phyloP scores from a whole-genome alignment of 2,329 filamentous ascomycete genomes.

The Calonectria multiphialidica region DNA sequence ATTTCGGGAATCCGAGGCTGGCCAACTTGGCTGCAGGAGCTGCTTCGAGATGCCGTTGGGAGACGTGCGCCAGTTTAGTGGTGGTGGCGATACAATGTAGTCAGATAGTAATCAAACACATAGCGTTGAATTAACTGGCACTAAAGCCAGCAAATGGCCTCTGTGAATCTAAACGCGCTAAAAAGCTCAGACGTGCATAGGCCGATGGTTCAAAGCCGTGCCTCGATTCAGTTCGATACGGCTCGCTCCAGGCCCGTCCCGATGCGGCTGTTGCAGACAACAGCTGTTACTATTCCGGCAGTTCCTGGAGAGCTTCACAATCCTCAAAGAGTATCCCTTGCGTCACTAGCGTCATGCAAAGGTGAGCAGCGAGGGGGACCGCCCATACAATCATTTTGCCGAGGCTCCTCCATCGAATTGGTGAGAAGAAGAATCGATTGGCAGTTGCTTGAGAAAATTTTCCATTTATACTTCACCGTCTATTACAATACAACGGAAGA shows the following conservation, averaged over 20 bases:
- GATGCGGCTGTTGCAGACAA: not conserved
- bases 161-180: not conserved
- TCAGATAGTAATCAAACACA: not conserved
- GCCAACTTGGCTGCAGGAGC: constrained; percentile 52
- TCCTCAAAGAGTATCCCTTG: no score
- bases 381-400: no score
- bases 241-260: not conserved
- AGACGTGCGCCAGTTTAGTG: constrained; percentile 5
- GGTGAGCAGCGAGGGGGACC: no score
- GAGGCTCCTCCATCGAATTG: no score
- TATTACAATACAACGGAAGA: no score
- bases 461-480: no score
- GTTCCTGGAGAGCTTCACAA: no score
- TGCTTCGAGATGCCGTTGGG: constrained; percentile 46
- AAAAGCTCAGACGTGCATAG: not conserved
- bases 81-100: not conserved
- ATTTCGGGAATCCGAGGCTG: constrained; percentile 53
- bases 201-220: not conserved
- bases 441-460: no score
- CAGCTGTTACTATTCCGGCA: not conserved
- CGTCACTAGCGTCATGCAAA: no score
- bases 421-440: no score
- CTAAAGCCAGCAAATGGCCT: not conserved
- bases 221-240: not conserved
- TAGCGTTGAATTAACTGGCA: not conserved